Conservation (phyloP, 2,329 filamentous ascomycete genomes). For the Xylariales sp. region DNA sequence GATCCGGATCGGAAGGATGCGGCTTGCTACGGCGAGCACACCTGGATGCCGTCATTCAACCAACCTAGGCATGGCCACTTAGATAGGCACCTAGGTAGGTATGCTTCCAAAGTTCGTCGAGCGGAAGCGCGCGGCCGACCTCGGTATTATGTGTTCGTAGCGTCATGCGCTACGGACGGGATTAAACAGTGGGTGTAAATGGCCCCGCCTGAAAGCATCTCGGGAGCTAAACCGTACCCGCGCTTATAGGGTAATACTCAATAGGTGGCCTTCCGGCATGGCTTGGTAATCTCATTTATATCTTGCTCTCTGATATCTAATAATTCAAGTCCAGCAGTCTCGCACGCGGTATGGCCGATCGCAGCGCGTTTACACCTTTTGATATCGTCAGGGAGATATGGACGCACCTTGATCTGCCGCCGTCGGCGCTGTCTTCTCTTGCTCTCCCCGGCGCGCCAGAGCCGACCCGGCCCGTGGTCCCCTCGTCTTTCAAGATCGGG, state of each 20-base stretch:
- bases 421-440: slow-evolving; percentile 33
- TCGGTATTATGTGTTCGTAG: too few relatives aligned
- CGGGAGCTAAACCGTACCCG: too few relatives aligned
- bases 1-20: slow-evolving; percentile 24
- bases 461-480: slow-evolving; percentile 54
- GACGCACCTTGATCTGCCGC: slow-evolving; percentile 35
- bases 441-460: slow-evolving; percentile 28
- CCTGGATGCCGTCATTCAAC: background rate
- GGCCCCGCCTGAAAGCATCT: too few relatives aligned
- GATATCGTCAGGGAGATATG: slow-evolving; percentile 40
- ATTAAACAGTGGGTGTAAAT: too few relatives aligned
- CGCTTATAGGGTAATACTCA: too few relatives aligned
- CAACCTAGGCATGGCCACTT: too few relatives aligned
- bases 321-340: background rate
- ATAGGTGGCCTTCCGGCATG: background rate
- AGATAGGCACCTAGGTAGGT: too few relatives aligned
- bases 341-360: slow-evolving; percentile 18
- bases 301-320: too few relatives aligned
- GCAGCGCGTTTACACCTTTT: slow-evolving; percentile 20
- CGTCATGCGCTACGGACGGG: too few relatives aligned
- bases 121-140: too few relatives aligned
- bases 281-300: background rate
- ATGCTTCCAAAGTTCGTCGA: too few relatives aligned
- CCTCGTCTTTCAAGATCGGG: slow-evolving; percentile 63
- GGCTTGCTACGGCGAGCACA: slow-evolving; percentile 23